Evolutionary conservation across 169 alveolate genomes (phyloP), one percentile per base, ranked within the genome.

Genomic region (Eimeria maxima): DNA sequence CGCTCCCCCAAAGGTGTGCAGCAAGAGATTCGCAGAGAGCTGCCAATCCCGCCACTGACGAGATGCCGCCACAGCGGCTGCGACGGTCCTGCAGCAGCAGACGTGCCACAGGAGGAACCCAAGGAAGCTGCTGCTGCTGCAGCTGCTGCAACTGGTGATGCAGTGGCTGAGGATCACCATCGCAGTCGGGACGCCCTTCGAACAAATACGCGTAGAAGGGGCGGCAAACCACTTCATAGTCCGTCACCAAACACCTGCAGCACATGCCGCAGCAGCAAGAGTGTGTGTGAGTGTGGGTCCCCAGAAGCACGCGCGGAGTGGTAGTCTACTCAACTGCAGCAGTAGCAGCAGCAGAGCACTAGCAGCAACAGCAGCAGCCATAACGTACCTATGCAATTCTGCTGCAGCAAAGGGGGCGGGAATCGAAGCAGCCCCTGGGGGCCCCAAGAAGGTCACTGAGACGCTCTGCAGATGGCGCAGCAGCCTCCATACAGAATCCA

Each of bases 231-330:
- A 83, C 27, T 50, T 83, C 91, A 29, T 83, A 83, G 50, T 83
- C 91, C 53, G 91, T 53, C 71, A 55, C 74, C 55, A 83, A 27
- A 42, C 91, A 83, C 91, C 91, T 83, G 89, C 89, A 80, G 89
- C 57, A 80, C 57, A 60, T 29, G 53, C 47, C 27, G 47, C 81
- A 38, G 47, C 81, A 71, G 4, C 88, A 80, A 20, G 20, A 50
- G 38, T 33, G 38, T 33, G 38, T 33, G 38, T 33, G 38, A 1
- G 60, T 53, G 60, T 53, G 20, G 1, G 0, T 53, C 3, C 6
- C 6, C 69, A 60, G 69, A 5, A 60, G n/a, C 69, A 60, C 69
- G n/a, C n/a, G 20, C 1, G 69, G n/a, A 60, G 44, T 27, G 10
- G 29, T 14, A 71, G 81, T 50, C 10, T 14, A 44, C n/a, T 7